phyloP scores from a whole-genome alignment of 2,329 filamentous ascomycete species.

The Curvularia spicifera region DNA sequence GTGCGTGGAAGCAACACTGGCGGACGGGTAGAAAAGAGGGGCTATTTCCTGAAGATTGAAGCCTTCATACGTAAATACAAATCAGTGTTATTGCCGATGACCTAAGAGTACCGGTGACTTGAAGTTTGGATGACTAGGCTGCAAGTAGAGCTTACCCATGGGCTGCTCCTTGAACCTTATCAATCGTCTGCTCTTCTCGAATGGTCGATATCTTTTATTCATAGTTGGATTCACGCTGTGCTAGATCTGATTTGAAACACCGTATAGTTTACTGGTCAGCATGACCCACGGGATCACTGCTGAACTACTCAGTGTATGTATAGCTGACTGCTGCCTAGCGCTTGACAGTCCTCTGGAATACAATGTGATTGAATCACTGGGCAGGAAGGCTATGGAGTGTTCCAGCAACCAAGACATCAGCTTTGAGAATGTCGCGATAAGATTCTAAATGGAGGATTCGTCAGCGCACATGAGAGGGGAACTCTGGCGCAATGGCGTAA shows the following conservation, averaged over 20 bases:
- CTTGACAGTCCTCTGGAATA: background rate
- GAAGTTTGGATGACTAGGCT: background rate
- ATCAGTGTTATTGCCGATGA: background rate
- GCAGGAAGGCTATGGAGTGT: background rate
- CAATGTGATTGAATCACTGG: background rate
- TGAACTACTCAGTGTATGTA: background rate
- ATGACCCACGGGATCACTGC: background rate
- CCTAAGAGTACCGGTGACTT: background rate
- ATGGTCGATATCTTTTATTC: background rate
- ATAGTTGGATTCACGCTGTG: background rate
- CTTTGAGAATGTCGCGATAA: background rate
- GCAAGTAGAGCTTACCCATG: background rate
- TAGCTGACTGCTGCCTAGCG: background rate
- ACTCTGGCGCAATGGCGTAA: background rate
- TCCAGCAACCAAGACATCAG: background rate
- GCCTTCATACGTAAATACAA: background rate
- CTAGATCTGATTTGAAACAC: background rate
- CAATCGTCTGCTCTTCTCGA: background rate
- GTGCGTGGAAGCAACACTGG: background rate
- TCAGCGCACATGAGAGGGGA: constrained; percentile 2
- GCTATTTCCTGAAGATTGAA: no score
- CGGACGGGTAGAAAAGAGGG: background rate
- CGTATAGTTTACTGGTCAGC: background rate
- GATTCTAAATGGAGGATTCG: background rate
- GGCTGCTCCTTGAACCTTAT: background rate